Evolutionary conservation across 2,329 filamentous ascomycete species (phyloP), one percentile per base, ranked within the genome.

Genomic region (Colletotrichum sp.): DNA sequence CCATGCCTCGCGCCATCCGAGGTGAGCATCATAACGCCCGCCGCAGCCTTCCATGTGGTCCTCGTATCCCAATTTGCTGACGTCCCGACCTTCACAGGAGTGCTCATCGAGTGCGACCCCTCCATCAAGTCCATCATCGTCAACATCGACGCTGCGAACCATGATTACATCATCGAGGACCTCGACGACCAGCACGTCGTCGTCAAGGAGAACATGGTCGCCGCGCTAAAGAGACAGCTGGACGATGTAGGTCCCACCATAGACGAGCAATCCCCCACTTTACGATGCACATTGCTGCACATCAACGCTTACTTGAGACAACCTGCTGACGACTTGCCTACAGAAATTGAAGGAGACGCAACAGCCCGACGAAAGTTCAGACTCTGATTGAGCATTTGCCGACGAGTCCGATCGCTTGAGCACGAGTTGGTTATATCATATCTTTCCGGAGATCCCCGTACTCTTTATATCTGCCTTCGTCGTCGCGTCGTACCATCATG

Each of bases 91-190:
- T 72, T 22, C 34, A 25, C 68, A 91, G 94, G 94, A 77, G 93
- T 95, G 32, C 90, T 96, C 78, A 92, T 96, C 84, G 92, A 95
- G 84, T 95, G 94, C 85, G 95, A 96, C 83, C 93, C 95, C n/a
- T 95, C 94, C 61, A 96, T 96, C 89, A 96, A 96, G 85, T 94
- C 95, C 78, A 95, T 96, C 87, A 93, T 96, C 81, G 88, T 95
- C 80, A 94, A 93, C 81, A 94, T 96, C 79, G 93, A 96, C 84
- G 90, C 88, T 80, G 88, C 91, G 73, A 89, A 90, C 79, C 92
- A 96, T 84, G 92, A 93, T 78, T 95, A 92, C 83, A 94, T 96
- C 81, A 94, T 96, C 77, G 94, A 96, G 80, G 94, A 96, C 78
- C 90, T 96, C 2, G 94, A 96, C 84, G 94, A 96, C 76, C 91